Evolutionary conservation across 129 eudicot genomes (phyloP).

Genomic region (Mikania micrantha): DNA sequence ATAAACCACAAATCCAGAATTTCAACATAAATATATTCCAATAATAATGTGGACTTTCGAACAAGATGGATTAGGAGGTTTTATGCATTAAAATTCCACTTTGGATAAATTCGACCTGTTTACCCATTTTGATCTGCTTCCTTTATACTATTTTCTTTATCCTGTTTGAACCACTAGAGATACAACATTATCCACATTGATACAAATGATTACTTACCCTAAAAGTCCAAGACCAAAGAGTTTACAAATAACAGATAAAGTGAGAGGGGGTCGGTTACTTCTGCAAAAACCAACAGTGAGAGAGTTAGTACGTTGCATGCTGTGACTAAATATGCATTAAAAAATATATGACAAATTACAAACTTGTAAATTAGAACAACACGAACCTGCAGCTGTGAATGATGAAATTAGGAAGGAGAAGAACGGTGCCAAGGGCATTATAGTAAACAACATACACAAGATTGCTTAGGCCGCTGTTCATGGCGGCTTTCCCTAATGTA

Average conservation of each 20-base stretch:
- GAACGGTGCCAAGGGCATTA: slow-evolving; percentile 41
- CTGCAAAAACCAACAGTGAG: slow-evolving; percentile 20
- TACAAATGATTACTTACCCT: slow-evolving; percentile 25
- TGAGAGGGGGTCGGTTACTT: slow-evolving; percentile 37
- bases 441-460: slow-evolving; percentile 53
- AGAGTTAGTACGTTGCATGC: neutral
- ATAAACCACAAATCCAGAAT: neutral
- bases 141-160: neutral
- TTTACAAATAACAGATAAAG: slow-evolving; percentile 29
- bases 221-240: slow-evolving; percentile 42
- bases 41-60: neutral
- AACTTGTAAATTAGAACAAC: neutral
- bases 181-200: neutral
- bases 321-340: neutral
- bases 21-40: neutral
- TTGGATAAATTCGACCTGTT: neutral
- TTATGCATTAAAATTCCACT: neutral
- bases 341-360: slow-evolving; percentile 1
- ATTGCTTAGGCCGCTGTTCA: slow-evolving; percentile 42
- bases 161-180: neutral
- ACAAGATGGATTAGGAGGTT: neutral
- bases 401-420: slow-evolving; percentile 45
- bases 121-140: neutral
- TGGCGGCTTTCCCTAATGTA: slow-evolving; percentile 54
- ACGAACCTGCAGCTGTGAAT: slow-evolving; percentile 41